Evolutionary conservation across 2,329 filamentous ascomycete genomes (phyloP).

Genomic region (Penicillium nordicum): DNA sequence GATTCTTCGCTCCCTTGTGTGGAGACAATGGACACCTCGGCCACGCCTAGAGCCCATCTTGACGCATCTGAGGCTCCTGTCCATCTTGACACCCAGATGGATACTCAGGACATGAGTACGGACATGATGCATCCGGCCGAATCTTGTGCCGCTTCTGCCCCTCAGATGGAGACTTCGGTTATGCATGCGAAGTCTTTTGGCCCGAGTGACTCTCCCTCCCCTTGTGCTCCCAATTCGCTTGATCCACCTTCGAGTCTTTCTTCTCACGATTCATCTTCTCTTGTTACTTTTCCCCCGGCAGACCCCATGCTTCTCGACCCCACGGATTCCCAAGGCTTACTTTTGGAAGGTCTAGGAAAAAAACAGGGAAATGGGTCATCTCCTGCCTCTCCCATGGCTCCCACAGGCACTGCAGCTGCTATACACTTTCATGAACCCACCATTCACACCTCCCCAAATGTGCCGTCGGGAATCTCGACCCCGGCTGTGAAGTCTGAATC

Average conservation of each 20-base stretch:
- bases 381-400: slow-evolving; percentile 17
- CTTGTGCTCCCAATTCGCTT: background rate
- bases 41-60: background rate
- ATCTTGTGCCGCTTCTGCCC: background rate
- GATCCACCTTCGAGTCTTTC: background rate
- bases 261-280: background rate
- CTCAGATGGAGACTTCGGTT: background rate
- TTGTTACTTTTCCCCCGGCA: slow-evolving; percentile 4
- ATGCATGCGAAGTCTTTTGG: background rate
- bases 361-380: slow-evolving; percentile 17
- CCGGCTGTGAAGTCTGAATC: slow-evolving; percentile 16
- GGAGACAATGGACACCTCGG: background rate
- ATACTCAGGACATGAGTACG: background rate
- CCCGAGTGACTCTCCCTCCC: background rate
- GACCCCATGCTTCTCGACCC: slow-evolving; percentile 15
- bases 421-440: slow-evolving; percentile 16
- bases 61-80: background rate
- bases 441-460: slow-evolving; percentile 18
- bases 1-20: slow-evolving; percentile 9
- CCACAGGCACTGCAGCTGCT: slow-evolving; percentile 26
- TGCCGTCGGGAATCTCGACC: slow-evolving; percentile 14
- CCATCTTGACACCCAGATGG: background rate
- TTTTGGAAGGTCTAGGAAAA: slow-evolving; percentile 19
- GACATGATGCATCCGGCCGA: background rate
- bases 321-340: slow-evolving; percentile 21